phyloP scores from a whole-genome alignment of 2,329 filamentous ascomycete genomes.

The Thyridium curvatum region DNA sequence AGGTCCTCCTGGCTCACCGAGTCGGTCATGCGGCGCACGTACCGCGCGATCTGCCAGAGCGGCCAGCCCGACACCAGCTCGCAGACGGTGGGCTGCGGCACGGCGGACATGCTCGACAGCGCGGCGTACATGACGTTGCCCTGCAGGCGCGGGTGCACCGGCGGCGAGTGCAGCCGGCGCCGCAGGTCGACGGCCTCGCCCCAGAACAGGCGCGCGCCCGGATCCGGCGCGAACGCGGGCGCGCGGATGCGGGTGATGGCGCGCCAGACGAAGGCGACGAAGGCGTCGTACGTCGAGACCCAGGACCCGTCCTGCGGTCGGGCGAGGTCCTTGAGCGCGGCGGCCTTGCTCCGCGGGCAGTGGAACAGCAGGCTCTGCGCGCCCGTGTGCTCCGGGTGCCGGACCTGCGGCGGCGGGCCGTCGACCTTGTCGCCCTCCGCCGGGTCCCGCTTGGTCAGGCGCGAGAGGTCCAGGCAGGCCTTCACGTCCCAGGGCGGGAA shows the following conservation, averaged over 20 bases:
- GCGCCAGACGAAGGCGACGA: constrained; percentile 34
- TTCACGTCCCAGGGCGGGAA: constrained; percentile 27
- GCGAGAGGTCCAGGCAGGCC: constrained; percentile 22
- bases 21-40: too few species aligned
- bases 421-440: constrained; percentile 18
- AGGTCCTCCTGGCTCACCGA: too few species aligned
- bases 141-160: constrained; percentile 24
- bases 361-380: constrained; percentile 22
- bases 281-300: constrained; percentile 41
- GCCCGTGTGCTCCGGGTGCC: constrained; percentile 15
- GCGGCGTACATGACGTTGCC: constrained; percentile 25
- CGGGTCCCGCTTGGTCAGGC: constrained; percentile 16
- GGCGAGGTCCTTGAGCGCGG: constrained; percentile 28
- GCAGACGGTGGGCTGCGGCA: constrained; percentile 17
- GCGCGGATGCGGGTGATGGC: constrained; percentile 25
- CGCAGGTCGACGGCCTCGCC: constrained; percentile 16
- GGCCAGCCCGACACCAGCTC: too few species aligned
- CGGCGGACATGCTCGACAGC: constrained; percentile 15
- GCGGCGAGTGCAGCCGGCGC: constrained; percentile 22
- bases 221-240: constrained; percentile 18
- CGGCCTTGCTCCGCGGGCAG: constrained; percentile 34
- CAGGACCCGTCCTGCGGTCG: constrained; percentile 24
- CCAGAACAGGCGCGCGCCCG: constrained; percentile 1
- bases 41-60: too few species aligned
- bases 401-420: constrained; percentile 15